Percentiles rank a stretch among this genome's conserved stretches.
Conservation (phyloP, 2,329 filamentous ascomycete genomes). For the Nothophoma quercina region DNA sequence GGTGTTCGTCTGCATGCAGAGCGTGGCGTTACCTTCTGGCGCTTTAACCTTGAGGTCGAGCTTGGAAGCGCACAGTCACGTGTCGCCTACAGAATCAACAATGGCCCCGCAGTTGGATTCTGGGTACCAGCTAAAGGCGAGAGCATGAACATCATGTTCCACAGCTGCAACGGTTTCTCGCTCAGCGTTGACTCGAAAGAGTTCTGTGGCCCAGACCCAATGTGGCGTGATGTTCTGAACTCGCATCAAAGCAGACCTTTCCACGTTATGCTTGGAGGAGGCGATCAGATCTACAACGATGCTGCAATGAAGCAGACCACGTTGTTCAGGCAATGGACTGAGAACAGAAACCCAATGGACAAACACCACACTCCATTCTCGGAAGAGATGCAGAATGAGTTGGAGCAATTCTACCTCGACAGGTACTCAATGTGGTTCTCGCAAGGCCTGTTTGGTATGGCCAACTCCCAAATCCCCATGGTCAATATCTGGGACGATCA, state of each 20-base stretch:
- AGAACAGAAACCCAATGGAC: slow-evolving; percentile 77
- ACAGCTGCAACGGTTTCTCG: slow-evolving; percentile 97
- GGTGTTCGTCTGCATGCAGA: slow-evolving; percentile 85
- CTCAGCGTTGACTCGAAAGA: slow-evolving; percentile 76
- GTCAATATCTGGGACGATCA: slow-evolving; percentile 98
- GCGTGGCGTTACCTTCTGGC: slow-evolving; percentile 92
- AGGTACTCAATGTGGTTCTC: slow-evolving; percentile 96
- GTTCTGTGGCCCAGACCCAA: slow-evolving; percentile 89
- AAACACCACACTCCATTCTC: slow-evolving; percentile 84
- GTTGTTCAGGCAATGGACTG: slow-evolving; percentile 84
- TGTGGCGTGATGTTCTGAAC: slow-evolving; percentile 97
- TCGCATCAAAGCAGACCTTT: slow-evolving; percentile 90
- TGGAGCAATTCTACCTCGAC: slow-evolving; percentile 88
- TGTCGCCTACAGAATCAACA: slow-evolving; percentile 94
- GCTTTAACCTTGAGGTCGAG: slow-evolving; percentile 94
- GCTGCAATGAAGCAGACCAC: slow-evolving; percentile 76
- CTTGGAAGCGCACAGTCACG: slow-evolving; percentile 78
- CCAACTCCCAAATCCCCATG: slow-evolving; percentile 95
- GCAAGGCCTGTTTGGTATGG: slow-evolving; percentile 91
- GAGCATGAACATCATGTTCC: slow-evolving; percentile 98
- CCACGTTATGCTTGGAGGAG: slow-evolving; percentile 97
- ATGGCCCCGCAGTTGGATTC: slow-evolving; percentile 85
- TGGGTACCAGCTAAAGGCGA: slow-evolving; percentile 89
- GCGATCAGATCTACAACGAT: slow-evolving; percentile 97
- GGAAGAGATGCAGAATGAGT: slow-evolving; percentile 81